phyloP scores from a whole-genome alignment of 768 basidiomycete species.

The Leucosporidium yakuticum region DNA sequence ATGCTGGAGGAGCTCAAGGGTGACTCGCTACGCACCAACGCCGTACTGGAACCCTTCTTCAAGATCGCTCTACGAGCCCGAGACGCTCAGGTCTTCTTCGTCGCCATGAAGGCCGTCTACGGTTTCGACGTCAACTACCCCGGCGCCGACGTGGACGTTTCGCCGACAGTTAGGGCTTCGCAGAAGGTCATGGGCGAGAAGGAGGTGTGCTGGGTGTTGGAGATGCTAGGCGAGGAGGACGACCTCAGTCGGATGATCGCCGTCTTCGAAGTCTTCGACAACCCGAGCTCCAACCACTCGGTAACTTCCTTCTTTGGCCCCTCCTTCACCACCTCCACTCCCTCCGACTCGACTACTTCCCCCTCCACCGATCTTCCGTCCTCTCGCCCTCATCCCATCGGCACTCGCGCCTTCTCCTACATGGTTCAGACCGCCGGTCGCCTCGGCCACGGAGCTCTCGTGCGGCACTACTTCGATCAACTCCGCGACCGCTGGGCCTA shows the following conservation, averaged over 20 bases:
- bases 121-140: conserved; percentile 26
- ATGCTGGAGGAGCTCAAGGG: conserved; percentile 5
- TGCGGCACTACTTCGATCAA: conserved; percentile 27
- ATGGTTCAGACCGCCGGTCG: conserved; percentile 22
- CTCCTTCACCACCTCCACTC: conserved; percentile 7
- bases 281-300: not conserved
- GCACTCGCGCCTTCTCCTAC: conserved; percentile 21
- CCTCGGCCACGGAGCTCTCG: conserved; percentile 9
- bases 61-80: conserved; percentile 14
- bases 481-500: conserved; percentile 17
- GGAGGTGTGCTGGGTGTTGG: conserved; percentile 22
- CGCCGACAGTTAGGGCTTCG: not conserved
- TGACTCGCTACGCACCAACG: conserved; percentile 5
- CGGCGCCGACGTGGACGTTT: conserved; percentile 12
- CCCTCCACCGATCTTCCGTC: conserved; percentile 4
- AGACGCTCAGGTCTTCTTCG: conserved; percentile 14
- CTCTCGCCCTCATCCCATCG: conserved; percentile 18
- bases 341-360: not conserved
- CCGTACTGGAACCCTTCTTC: conserved; percentile 13
- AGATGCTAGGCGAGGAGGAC: conserved; percentile 18
- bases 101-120: conserved; percentile 22
- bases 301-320: conserved; percentile 14
- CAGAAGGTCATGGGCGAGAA: conserved; percentile 2
- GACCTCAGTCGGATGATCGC: conserved; percentile 24
- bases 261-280: conserved; percentile 27